Conservation (phyloP, 345 rosid species). For the Pugionium dolabratum region DNA sequence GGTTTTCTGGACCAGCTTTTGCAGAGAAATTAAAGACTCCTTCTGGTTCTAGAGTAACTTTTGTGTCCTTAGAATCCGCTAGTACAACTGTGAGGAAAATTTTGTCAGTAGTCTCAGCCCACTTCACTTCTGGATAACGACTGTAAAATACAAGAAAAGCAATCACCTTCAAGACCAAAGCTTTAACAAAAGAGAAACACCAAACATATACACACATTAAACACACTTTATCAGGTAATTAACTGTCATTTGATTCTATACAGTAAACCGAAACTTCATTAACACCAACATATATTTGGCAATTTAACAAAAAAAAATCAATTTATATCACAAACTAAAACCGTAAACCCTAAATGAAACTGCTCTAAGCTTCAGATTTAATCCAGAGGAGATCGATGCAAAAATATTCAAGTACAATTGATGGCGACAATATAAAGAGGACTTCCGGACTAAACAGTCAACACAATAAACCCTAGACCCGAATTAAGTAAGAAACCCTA, state of each 20-base stretch:
- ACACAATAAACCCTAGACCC: slow-evolving; percentile 27
- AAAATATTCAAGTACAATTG: background rate
- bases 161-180: background rate
- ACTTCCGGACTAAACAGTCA: background rate
- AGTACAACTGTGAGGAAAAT: slow-evolving; percentile 65
- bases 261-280: background rate
- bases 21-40: slow-evolving; percentile 76
- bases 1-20: slow-evolving; percentile 63
- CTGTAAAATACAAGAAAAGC: slow-evolving; percentile 40
- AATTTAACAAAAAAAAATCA: background rate
- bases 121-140: slow-evolving; percentile 85
- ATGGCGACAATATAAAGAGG: background rate
- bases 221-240: background rate
- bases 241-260: background rate
- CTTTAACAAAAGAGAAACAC: slow-evolving; percentile 10
- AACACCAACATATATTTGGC: background rate
- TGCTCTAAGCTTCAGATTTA: background rate
- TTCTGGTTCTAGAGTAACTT: slow-evolving; percentile 74
- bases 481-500: slow-evolving; percentile 29
- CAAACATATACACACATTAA: background rate
- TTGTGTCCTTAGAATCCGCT: slow-evolving; percentile 73
- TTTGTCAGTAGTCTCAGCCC: slow-evolving; percentile 83
- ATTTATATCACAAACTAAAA: slow-evolving; percentile 9
- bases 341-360: slow-evolving; percentile 24
- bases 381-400: background rate